Base-by-base conservation (phyloP, 441 rosid species). In the Pelargonium cotyledonis region DNA sequence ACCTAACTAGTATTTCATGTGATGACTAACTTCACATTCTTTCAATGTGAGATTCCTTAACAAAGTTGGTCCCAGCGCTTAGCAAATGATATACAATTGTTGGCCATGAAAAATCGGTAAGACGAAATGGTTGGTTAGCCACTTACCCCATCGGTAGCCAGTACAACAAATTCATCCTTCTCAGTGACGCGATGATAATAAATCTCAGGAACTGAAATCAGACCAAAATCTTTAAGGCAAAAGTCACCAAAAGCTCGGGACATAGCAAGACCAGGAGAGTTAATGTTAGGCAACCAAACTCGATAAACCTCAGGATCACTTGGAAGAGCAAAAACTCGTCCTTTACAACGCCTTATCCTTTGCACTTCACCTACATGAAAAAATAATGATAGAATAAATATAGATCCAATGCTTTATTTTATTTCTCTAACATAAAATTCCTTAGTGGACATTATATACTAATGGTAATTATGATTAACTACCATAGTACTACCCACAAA, bases 81-180 rank as follows among this genome's bases (percentile, higher is more conserved):
- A 26, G 31, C 31, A 26, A 26, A 26, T 26, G 31, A 26, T 26
- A 26, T 26, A 26, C 31, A 26, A 55, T 55, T 55, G 16, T 53
- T 53, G 18, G 58, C 19, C 61, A 55, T 55, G 61, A 55, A 55
- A 55, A 21, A 15, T 15, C 21, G 21, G 8, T 55, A 55, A 55
- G 18, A 55, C 4, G 61, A 55, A 16, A 55, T 21, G 16, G n/a
- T 55, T 55, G 15, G 41, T 31, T 1, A 41, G 16, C 41, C 41
- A 49, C 78, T 61, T 21, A 75, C 78, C 74, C 78, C 78, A 66
- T 75, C 78, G 11, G 78, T 75, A 31, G 78, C 78, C 74, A 75
- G 40, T 31, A 75, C 70, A 5, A 75, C 70, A 65, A 75, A 75
- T 70, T 75, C 78, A 66, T 75, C 78, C 67, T 38, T 70, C 57